Evolutionary conservation across 495 filamentous ascomycete species (phyloP).

Genomic region (Xylaria flabelliformis): DNA sequence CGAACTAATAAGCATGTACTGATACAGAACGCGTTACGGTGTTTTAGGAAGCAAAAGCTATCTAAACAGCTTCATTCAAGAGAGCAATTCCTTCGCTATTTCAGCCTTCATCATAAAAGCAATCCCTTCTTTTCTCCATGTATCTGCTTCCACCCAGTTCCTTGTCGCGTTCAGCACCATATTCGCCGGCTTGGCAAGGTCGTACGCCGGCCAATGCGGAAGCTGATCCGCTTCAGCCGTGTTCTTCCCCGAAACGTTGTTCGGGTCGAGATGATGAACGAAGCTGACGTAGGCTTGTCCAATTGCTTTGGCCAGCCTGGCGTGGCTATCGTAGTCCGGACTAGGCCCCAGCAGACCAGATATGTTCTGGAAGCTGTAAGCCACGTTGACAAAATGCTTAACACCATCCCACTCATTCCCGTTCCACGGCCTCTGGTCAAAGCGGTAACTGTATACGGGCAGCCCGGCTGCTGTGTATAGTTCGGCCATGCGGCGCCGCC

Average conservation of each 20-base stretch:
- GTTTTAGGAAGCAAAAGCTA: neutral
- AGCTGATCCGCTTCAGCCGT: slow-evolving; percentile 29
- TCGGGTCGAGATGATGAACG: slow-evolving; percentile 59
- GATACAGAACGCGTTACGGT: neutral
- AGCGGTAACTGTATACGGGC: slow-evolving; percentile 67
- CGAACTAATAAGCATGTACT: neutral
- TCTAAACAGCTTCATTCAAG: slow-evolving; percentile 18
- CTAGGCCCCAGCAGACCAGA: slow-evolving; percentile 56
- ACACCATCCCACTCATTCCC: slow-evolving; percentile 46
- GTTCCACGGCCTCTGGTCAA: slow-evolving; percentile 58
- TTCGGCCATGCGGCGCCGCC: slow-evolving; percentile 61
- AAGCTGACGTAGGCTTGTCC: slow-evolving; percentile 62
- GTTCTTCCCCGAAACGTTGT: slow-evolving; percentile 42
- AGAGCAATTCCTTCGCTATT: slow-evolving; percentile 41
- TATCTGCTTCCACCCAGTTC: slow-evolving; percentile 48
- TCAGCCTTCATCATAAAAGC: slow-evolving; percentile 46
- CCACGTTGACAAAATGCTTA: slow-evolving; percentile 67
- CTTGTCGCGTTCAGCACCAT: slow-evolving; percentile 52
- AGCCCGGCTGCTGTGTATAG: slow-evolving; percentile 54
- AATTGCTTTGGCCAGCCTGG: slow-evolving; percentile 58
- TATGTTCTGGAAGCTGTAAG: slow-evolving; percentile 67
- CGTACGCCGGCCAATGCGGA: slow-evolving; percentile 55
- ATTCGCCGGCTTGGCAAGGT: slow-evolving; percentile 45
- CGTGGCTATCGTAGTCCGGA: slow-evolving; percentile 53
- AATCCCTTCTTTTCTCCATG: slow-evolving; percentile 50